phyloP scores from a whole-genome alignment of 2,329 filamentous ascomycete genomes.

The Fusarium siculi region DNA sequence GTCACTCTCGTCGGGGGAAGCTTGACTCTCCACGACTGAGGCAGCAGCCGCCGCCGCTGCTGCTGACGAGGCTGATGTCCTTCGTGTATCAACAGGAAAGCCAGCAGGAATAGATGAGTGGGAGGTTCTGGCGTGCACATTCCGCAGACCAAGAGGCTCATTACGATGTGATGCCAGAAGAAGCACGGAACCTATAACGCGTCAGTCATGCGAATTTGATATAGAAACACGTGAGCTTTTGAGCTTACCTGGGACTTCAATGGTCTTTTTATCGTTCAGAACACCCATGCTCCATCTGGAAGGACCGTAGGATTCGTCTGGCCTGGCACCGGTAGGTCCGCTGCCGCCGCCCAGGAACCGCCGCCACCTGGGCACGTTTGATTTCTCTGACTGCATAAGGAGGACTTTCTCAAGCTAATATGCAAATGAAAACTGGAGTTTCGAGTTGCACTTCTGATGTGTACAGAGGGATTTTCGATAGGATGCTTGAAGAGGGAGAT shows the following conservation, averaged over 20 bases:
- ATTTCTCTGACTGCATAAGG: constrained; percentile 31
- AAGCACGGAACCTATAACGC: constrained; percentile 63
- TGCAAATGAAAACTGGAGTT: neutral
- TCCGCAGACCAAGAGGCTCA: constrained; percentile 68
- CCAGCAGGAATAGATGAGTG: constrained; percentile 66
- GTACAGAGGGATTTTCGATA: neutral
- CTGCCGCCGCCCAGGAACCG: constrained; percentile 33
- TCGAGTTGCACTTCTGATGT: neutral
- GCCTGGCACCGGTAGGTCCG: constrained; percentile 8
- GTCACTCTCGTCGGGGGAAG: constrained; percentile 40
- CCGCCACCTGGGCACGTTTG: constrained; percentile 26
- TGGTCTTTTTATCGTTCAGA: constrained; percentile 80
- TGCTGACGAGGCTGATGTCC: constrained; percentile 42
- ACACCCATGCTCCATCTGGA: constrained; percentile 78
- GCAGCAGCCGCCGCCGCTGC: neutral
- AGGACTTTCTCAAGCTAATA: neutral
- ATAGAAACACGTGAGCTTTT: neutral
- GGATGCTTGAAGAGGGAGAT: neutral
- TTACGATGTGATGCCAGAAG: constrained; percentile 66
- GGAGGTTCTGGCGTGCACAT: constrained; percentile 66
- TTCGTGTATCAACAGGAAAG: constrained; percentile 51
- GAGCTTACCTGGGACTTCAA: constrained; percentile 83
- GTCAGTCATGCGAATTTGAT: constrained; percentile 10
- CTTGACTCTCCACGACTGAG: constrained; percentile 6
- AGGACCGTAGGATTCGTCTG: constrained; percentile 27